Conservation (phyloP, 768 basidiomycete species). For the Phylloporus arenicola region DNA sequence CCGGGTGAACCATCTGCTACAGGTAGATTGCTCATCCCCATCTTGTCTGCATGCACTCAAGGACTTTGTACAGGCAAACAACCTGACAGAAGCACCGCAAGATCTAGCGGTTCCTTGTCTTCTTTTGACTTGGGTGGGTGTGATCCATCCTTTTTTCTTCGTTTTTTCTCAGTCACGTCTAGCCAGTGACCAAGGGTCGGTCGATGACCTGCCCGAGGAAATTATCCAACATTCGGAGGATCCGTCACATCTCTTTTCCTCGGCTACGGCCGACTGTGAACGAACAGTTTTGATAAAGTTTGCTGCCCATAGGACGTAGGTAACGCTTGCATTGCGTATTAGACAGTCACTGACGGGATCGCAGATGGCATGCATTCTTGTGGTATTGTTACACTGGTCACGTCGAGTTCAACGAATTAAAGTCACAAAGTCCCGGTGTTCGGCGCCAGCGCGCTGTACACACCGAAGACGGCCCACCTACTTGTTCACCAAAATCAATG, state of each 20-base stretch:
- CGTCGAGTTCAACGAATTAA: slow-evolving; percentile 10
- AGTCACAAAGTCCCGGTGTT: slow-evolving; percentile 4
- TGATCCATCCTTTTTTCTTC: background rate
- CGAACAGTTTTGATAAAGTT: slow-evolving; percentile 3
- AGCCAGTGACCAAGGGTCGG: slow-evolving; percentile 4
- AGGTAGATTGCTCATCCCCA: background rate
- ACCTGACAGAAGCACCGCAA: background rate
- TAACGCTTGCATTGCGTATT: background rate
- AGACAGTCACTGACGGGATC: background rate
- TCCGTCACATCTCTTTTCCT: background rate
- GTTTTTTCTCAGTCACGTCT: slow-evolving; percentile 4
- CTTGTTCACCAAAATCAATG: slow-evolving; percentile 36
- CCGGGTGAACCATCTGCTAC: background rate
- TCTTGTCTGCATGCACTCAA: background rate
- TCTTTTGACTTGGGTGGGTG: slow-evolving; percentile 10
- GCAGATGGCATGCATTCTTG: slow-evolving; percentile 14
- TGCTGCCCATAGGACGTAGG: slow-evolving; percentile 11
- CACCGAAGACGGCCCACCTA: slow-evolving; percentile 2
- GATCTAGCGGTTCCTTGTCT: slow-evolving; percentile 4
- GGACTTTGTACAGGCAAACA: slow-evolving; percentile 1
- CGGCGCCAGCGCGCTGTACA: background rate
- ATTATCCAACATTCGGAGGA: background rate
- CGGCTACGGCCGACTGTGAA: background rate
- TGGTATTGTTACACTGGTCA: slow-evolving; percentile 18
- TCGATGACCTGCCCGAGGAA: slow-evolving; percentile 2